Evolutionary conservation across 345 rosid species (phyloP).

Genomic region (Arabidopsis arenosa): DNA sequence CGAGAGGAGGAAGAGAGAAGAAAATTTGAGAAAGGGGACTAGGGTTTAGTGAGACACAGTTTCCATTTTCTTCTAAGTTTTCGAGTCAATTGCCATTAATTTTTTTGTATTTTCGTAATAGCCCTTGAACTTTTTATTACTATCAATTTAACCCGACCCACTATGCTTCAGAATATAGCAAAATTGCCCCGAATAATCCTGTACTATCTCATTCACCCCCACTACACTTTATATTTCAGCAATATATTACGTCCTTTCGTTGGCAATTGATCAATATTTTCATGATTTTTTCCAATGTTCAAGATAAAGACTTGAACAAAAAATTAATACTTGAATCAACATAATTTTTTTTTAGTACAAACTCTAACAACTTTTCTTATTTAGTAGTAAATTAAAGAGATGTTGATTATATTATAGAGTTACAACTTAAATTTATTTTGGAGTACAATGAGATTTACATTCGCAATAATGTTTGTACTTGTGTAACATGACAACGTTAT

Average conservation of each 20-base stretch:
- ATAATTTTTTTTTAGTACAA: no score
- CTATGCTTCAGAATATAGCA: background rate
- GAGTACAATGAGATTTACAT: slow-evolving; percentile 13
- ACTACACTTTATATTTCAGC: background rate
- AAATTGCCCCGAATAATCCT: background rate
- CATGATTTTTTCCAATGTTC: background rate
- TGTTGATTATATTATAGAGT: background rate
- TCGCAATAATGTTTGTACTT: slow-evolving; percentile 21
- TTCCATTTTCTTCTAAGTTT: slow-evolving; percentile 13
- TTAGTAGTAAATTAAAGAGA: background rate
- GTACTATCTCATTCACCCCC: background rate
- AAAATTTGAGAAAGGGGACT: background rate
- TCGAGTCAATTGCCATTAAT: background rate
- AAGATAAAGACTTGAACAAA: background rate
- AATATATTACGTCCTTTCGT: no score
- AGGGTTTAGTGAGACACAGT: slow-evolving; percentile 41
- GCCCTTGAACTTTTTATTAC: background rate
- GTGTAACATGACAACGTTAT: slow-evolving; percentile 29
- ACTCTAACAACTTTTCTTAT: background rate
- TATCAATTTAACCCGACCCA: background rate
- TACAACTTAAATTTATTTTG: background rate
- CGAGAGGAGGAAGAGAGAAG: background rate
- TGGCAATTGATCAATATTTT: no score
- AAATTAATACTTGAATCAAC: background rate
- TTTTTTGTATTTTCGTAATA: background rate